A percentile compares a stretch with the other conserved stretches of the same genome.
Conservation (phyloP, 768 basidiomycete genomes). For the Mrakia gelida region DNA sequence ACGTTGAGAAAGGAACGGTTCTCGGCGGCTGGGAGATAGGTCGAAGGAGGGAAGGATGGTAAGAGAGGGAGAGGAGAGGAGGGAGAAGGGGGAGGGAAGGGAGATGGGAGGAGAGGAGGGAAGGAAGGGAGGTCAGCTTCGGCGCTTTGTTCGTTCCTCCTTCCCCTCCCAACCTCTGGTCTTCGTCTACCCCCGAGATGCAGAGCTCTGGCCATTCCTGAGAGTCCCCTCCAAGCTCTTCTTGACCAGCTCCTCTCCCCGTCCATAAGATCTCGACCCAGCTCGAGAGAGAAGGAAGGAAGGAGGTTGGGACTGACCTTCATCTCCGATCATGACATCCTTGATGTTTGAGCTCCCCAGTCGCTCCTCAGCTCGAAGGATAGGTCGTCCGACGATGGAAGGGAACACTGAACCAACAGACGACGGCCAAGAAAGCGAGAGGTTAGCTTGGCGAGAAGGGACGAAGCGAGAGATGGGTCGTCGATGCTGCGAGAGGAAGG, state of each 20-base stretch:
- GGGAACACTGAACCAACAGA: constrained; percentile 68
- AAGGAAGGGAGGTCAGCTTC: constrained; percentile 9
- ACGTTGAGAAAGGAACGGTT: constrained; percentile 94
- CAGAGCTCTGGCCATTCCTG: too few species aligned
- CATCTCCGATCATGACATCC: constrained; percentile 98
- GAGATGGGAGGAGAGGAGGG: not conserved
- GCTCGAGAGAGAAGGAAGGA: not conserved
- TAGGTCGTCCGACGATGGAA: constrained; percentile 93
- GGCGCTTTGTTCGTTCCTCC: not conserved
- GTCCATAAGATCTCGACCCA: not conserved
- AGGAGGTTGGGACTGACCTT: constrained; percentile 42
- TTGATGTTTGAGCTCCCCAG: constrained; percentile 80
- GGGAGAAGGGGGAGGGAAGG: not conserved
- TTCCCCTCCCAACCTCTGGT: not conserved
- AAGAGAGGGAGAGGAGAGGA: not conserved
- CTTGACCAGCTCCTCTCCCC: not conserved
- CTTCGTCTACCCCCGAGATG: not conserved
- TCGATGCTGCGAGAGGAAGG: not conserved
- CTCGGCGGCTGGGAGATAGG: constrained; percentile 58
- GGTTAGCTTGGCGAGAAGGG: not conserved
- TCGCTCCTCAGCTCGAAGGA: constrained; percentile 94
- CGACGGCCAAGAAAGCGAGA: not conserved
- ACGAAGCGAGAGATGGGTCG: too few species aligned
- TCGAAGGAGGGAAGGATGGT: not conserved
- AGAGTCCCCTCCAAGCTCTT: too few species aligned